A percentile compares a stretch with the other conserved stretches of the same genome.
Evolutionary conservation across 1,284 basidiomycete species (phyloP).

Genomic region (Austropuccinia psidii): DNA sequence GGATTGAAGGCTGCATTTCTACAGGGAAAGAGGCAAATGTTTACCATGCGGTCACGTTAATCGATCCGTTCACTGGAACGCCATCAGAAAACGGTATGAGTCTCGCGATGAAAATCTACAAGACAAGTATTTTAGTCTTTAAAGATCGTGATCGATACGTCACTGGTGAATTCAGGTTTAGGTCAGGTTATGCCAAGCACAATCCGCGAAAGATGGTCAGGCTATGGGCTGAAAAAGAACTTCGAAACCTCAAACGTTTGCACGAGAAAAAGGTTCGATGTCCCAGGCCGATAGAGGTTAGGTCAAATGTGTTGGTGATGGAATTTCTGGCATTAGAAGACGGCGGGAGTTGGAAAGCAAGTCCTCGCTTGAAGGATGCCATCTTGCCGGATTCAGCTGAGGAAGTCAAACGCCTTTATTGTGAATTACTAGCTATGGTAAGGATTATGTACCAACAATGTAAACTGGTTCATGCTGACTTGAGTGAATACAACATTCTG

Average conservation of each 20-base stretch:
- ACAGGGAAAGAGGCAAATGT: constrained; percentile 98
- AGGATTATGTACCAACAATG: constrained; percentile 82
- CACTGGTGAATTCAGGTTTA: constrained; percentile 74
- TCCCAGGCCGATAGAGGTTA: constrained; percentile 81
- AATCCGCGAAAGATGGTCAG: constrained; percentile 99
- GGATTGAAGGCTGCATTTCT: constrained; percentile 85
- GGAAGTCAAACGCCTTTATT: constrained; percentile 59
- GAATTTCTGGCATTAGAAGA: constrained; percentile 73
- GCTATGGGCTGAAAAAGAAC: constrained; percentile 98
- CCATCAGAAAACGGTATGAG: constrained; percentile 49
- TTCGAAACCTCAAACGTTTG: constrained; percentile 85
- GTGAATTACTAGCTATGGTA: constrained; percentile 69
- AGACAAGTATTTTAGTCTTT: constrained; percentile 95
- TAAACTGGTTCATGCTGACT: constrained; percentile 91
- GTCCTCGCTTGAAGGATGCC: constrained; percentile 75
- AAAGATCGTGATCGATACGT: constrained; percentile 95
- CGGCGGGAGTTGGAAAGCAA: constrained; percentile 49
- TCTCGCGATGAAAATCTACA: constrained; percentile 93
- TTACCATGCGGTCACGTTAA: constrained; percentile 63
- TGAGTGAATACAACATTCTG: constrained; percentile 97
- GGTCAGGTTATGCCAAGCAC: constrained; percentile 78
- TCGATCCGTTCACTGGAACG: constrained; percentile 49
- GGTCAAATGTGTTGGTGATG: constrained; percentile 97
- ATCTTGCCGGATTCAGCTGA: constrained; percentile 54
- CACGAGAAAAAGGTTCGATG: constrained; percentile 71